A percentile compares a stretch with the other conserved stretches of the same genome.
phyloP scores from a whole-genome alignment of 371 early-diverging fungal genomes.

The Zopfochytrium polystomum region DNA sequence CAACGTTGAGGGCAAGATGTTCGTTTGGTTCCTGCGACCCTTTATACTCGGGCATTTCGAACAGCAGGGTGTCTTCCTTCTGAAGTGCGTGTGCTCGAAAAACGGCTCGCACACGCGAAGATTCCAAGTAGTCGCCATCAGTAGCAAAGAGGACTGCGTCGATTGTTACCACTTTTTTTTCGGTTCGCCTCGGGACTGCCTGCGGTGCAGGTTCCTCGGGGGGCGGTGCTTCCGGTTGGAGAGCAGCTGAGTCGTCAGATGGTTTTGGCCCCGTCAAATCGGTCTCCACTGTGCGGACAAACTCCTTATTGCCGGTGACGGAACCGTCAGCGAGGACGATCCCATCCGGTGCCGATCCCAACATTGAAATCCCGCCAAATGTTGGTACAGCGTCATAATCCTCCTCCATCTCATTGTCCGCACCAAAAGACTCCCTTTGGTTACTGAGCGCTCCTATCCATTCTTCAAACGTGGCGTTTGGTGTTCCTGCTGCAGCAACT shows the following conservation, averaged over 20 bases:
- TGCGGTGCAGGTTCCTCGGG: slow-evolving; percentile 2
- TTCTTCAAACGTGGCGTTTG: slow-evolving; percentile 37
- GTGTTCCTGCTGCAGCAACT: slow-evolving; percentile 33
- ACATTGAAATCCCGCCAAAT: too few species aligned
- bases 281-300: too few species aligned
- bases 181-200: neutral
- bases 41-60: too few species aligned
- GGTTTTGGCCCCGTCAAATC: too few species aligned
- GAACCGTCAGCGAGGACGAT: too few species aligned
- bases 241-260: too few species aligned
- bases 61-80: slow-evolving; percentile 50
- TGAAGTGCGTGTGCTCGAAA: slow-evolving; percentile 48
- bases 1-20: too few species aligned
- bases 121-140: slow-evolving; percentile 58
- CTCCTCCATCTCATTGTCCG: slow-evolving; percentile 4
- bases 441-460: slow-evolving; percentile 39
- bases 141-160: slow-evolving; percentile 57
- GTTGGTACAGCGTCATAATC: slow-evolving; percentile 36
- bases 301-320: too few species aligned
- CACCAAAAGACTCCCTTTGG: slow-evolving; percentile 16
- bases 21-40: too few species aligned
- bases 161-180: slow-evolving; percentile 17
- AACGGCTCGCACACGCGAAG: slow-evolving; percentile 39
- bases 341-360: too few species aligned
- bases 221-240: neutral